Base-by-base conservation (phyloP, 768 basidiomycete genomes). In the Podaxis sp. region DNA sequence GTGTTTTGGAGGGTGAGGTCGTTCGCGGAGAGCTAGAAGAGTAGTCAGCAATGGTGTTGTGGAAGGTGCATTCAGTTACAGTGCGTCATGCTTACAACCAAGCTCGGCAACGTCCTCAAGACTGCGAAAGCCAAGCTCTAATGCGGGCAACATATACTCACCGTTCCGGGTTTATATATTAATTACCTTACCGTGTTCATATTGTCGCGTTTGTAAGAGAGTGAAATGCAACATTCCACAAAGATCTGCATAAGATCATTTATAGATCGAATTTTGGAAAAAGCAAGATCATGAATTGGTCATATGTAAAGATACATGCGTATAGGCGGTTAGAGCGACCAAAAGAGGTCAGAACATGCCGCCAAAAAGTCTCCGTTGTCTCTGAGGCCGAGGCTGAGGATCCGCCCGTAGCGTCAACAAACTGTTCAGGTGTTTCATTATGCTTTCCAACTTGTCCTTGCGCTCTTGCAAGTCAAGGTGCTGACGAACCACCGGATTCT, bases 381-480 rank as follows among this genome's bases (percentile, higher is more conserved):
- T 82, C 63, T 90, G 84, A 43, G 88, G 85, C 6, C 84, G 79
- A 24, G 91, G 86, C 65, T 91, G 86, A 37, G 87, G 82, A 71
- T 96, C 94, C 25, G 92, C 80, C 43, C 95, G 90, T 37, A 98
- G 83, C 41, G 93, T 93, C 19, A 93, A 93, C 47, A 98, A 76
- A 67, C 92, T 89, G 71, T 96, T 96, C 38, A 99, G 85, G 65
- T 94, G 95, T 71, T 95, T 93, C 92, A 96, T 96, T 64, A 90
- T 93, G 83, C 95, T 93, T 73, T 98, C 97, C 15, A 98, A 81
- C 76, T 98, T 98, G 74, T 99, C 96, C 70, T 98, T 99, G 46
- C 97, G 83, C 61, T 95, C 96, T 72, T 99, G 97, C 47, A 99
- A 77, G 63, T 98, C 96, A 19, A 99, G 80, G 72, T 99, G 97